A percentile compares a stretch with the other conserved stretches of the same genome.
Evolutionary conservation across 2,329 filamentous ascomycete genomes (phyloP).

Genomic region (Fusarium sp.): DNA sequence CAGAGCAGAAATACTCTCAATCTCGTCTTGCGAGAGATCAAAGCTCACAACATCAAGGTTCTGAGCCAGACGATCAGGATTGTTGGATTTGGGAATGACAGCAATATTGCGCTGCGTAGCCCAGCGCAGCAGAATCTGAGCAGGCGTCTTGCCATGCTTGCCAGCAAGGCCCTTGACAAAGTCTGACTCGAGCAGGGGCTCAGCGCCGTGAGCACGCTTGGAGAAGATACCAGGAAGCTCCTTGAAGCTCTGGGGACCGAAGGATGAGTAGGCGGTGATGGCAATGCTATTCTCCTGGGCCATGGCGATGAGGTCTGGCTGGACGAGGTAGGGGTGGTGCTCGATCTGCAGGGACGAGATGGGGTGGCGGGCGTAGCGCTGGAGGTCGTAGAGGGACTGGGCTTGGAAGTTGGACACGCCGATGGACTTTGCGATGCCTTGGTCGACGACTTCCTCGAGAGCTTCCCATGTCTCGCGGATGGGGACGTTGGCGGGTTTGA

Average conservation of each 20-base stretch:
- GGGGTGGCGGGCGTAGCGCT: slow-evolving; percentile 65
- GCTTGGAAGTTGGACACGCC: slow-evolving; percentile 81
- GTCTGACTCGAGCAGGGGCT: slow-evolving; percentile 45
- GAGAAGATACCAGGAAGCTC: slow-evolving; percentile 45
- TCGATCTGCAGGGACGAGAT: slow-evolving; percentile 70
- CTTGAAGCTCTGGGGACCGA: slow-evolving; percentile 63
- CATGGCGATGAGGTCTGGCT: slow-evolving; percentile 64
- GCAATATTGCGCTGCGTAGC: slow-evolving; percentile 70
- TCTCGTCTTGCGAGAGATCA: slow-evolving; percentile 62
- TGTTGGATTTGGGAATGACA: slow-evolving; percentile 72
- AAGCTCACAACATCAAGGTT: slow-evolving; percentile 67
- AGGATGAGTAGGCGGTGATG: slow-evolving; percentile 72
- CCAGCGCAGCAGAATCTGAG: slow-evolving; percentile 74
- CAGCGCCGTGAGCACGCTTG: slow-evolving; percentile 40
- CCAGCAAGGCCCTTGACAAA: slow-evolving; percentile 60
- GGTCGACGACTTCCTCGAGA: slow-evolving; percentile 75
- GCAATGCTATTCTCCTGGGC: slow-evolving; percentile 65
- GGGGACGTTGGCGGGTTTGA: slow-evolving; percentile 66
- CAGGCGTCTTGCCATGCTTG: slow-evolving; percentile 66
- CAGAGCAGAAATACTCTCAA: slow-evolving; percentile 64
- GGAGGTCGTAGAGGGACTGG: slow-evolving; percentile 66
- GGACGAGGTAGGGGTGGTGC: slow-evolving; percentile 73
- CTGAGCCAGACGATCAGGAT: slow-evolving; percentile 57
- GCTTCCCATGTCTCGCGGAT: slow-evolving; percentile 83
- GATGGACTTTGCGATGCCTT: slow-evolving; percentile 73